Base-by-base conservation (phyloP, 1,284 basidiomycete species). In the Inonotus obliquus region DNA sequence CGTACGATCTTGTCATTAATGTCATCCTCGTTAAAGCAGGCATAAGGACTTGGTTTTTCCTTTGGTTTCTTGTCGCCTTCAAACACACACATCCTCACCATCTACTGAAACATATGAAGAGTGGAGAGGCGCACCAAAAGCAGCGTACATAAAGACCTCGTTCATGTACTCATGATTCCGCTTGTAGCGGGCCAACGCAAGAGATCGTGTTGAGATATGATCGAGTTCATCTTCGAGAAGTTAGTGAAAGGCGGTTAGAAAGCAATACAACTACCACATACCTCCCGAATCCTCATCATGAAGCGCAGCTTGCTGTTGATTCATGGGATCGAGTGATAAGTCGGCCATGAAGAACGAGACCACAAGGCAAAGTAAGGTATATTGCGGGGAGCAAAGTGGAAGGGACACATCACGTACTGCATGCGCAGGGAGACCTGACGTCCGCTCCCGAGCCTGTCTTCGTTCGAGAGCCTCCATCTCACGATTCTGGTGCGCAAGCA, bases 121-220 rank as follows among this genome's bases (percentile, higher is more conserved):
- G 41, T 25, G 39, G 23, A 19, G 7, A 61, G 14, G 70, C 76
- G 61, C 65, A 86, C 89, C 81, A 67, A 84, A 86, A 0, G 86
- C 86, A 21, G 89, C 88, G 64, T 81, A 78, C 67, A 77, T 79
- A 71, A 92, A 92, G 0, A 92, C 85, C 53, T 89, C 87, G 67
- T 87, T 86, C 87, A 92, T 91, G 65, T 86, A 77, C 56, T 91
- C 90, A 66, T 92, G 89, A 68, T 92, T 92, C 10, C 90, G 81
- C 65, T 80, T 81, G 69, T 91, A 92, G 39, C 91, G 79, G 11
- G 84, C 81, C 35, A 86, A 69, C 2, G 90, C 87, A 10, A 92
- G 76, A 1, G 87, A 82, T 35, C 88, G 80, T 1, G 86, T 84
- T 1, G 90, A 87, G 62, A 92, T 84, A 60, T 79, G 76, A 59